These are phyloP conservation scores for Sporobolomyces roseus DNA, from an alignment of 768 basidiomycete genomes.

Conservation along the genomic window DNA sequence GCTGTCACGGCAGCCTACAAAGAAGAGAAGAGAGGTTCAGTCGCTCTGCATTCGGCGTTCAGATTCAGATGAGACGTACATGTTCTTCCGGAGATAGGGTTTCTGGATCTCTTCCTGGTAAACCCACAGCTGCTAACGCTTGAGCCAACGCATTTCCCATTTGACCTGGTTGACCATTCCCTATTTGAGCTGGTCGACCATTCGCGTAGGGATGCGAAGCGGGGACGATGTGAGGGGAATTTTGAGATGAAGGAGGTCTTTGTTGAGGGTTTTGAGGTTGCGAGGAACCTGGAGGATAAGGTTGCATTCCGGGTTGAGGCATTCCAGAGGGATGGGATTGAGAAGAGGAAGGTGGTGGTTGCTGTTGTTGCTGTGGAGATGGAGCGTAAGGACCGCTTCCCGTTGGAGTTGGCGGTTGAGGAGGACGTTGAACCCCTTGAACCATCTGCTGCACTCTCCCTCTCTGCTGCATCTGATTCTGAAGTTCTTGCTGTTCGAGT, in stretches of 20 bases:
- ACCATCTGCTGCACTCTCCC: slow-evolving; percentile 12
- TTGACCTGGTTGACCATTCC: not conserved
- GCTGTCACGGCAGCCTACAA: slow-evolving; percentile 23
- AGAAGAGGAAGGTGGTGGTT: not conserved
- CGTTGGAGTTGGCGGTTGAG: slow-evolving; percentile 7
- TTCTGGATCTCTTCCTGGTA: slow-evolving; percentile 32
- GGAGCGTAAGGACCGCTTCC: slow-evolving; percentile 17
- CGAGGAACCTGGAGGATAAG: slow-evolving; percentile 3
- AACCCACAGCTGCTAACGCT: slow-evolving; percentile 30
- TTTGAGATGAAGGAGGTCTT: slow-evolving; percentile 16
- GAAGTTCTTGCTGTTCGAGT: slow-evolving; percentile 40
- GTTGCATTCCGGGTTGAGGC: slow-evolving; percentile 16
- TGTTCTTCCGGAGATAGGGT: slow-evolving; percentile 30
- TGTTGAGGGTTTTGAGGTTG: slow-evolving; percentile 21
- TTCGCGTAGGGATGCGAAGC: slow-evolving; percentile 33
- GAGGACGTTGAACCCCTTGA: slow-evolving; percentile 7
- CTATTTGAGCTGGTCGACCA: slow-evolving; percentile 7
- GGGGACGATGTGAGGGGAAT: slow-evolving; percentile 28
- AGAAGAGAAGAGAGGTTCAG: not conserved
- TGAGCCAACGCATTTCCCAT: slow-evolving; percentile 12
- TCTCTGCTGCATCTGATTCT: slow-evolving; percentile 35
- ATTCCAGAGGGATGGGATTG: slow-evolving; percentile 4
- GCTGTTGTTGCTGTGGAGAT: slow-evolving; percentile 13
- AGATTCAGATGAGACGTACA: slow-evolving; percentile 9
- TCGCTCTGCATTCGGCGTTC: not conserved